Conservation (phyloP, 352 stramenopile species). For the Phytophthora meadii region DNA sequence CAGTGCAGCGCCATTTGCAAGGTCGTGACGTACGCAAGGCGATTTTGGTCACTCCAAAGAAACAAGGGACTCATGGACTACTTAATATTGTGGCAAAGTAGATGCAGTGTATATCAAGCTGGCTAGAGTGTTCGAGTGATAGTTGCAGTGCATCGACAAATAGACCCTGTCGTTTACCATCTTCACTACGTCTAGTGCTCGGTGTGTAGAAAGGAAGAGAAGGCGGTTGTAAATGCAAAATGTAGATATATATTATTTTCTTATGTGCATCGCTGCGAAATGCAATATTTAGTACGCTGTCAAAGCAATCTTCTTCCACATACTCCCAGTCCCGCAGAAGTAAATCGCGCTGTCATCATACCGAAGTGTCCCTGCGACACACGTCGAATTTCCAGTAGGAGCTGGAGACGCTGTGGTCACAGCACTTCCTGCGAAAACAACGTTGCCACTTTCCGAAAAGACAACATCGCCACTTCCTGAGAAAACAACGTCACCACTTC, state of each 20-base stretch:
- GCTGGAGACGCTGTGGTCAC: slow-evolving; percentile 13
- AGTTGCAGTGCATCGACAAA: slow-evolving; percentile 10
- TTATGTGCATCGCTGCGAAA: slow-evolving; percentile 1
- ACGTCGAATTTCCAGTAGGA: slow-evolving; percentile 21
- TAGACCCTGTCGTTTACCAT: slow-evolving; percentile 8
- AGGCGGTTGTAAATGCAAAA: slow-evolving; percentile 11
- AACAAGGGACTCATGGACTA: slow-evolving; percentile 74
- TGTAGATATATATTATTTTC: background rate
- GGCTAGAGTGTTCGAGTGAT: background rate
- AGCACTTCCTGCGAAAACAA: slow-evolving; percentile 36
- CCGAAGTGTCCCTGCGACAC: slow-evolving; percentile 37
- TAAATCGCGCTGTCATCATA: slow-evolving; percentile 44
- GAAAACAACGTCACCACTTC: slow-evolving; percentile 34
- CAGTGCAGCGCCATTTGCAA: slow-evolving; percentile 74
- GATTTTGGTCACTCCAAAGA: slow-evolving; percentile 85
- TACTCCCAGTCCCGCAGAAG: slow-evolving; percentile 34
- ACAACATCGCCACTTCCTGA: slow-evolving; percentile 16
- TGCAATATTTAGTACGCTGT: slow-evolving; percentile 12
- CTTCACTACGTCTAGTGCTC: background rate
- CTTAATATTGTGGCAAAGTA: slow-evolving; percentile 81
- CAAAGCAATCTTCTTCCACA: slow-evolving; percentile 30
- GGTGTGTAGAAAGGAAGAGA: background rate
- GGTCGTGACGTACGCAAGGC: slow-evolving; percentile 72
- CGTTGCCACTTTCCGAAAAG: slow-evolving; percentile 17
- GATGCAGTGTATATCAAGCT: slow-evolving; percentile 9